phyloP scores from a whole-genome alignment of 169 alveolate genomes.

The Plasmodium inui region DNA sequence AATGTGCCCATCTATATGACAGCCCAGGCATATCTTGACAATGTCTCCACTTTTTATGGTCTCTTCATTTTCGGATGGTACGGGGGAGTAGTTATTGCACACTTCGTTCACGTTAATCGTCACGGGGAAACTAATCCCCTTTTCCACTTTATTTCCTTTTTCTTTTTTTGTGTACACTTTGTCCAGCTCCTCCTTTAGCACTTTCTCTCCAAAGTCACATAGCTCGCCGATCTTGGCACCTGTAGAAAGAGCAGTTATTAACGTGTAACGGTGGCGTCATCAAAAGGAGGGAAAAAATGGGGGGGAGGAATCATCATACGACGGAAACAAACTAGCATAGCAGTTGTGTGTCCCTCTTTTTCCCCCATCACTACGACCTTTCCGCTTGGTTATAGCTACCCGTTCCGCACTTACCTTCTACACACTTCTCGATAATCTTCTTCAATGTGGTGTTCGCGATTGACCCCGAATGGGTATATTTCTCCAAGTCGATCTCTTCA shows the following conservation, averaged over 20 bases:
- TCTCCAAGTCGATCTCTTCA: constrained; percentile 66
- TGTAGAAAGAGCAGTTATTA: not conserved
- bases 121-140: constrained; percentile 98
- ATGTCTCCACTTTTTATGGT: constrained; percentile 91
- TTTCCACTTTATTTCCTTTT: constrained; percentile 90
- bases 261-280: not conserved
- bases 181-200: constrained; percentile 64
- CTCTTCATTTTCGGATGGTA: constrained; percentile 80
- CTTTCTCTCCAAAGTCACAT: constrained; percentile 58
- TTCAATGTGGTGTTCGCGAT: constrained; percentile 55
- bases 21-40: constrained; percentile 92
- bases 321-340: not conserved
- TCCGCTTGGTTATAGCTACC: not conserved
- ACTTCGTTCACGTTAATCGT: constrained; percentile 96
- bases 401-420: constrained; percentile 12
- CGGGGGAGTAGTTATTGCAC: constrained; percentile 95
- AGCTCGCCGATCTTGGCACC: constrained; percentile 53
- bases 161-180: constrained; percentile 73
- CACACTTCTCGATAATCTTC: constrained; percentile 61
- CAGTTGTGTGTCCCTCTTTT: not conserved
- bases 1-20: constrained; percentile 95
- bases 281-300: not conserved
- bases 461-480: constrained; percentile 51
- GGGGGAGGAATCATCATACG: too few relatives aligned
- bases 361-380: too few relatives aligned